phyloP scores from a whole-genome alignment of 495 filamentous ascomycete genomes.

The Aspergillus affinis region DNA sequence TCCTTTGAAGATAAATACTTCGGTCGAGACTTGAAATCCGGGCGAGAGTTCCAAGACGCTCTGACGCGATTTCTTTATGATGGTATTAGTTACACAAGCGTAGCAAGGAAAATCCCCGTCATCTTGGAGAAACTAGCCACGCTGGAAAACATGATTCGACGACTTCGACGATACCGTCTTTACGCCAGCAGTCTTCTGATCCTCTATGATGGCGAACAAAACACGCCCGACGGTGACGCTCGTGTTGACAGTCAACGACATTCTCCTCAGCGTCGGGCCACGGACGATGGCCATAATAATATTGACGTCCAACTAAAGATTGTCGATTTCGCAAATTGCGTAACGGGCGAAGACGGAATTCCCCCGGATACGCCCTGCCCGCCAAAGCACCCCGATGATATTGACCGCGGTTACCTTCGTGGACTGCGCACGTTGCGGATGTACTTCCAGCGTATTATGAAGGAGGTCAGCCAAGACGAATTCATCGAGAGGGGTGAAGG shows the following conservation, averaged over 20 bases:
- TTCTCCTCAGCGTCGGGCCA: slow-evolving; percentile 25
- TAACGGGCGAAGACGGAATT: slow-evolving; percentile 76
- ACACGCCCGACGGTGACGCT: slow-evolving; percentile 16
- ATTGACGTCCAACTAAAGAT: slow-evolving; percentile 80
- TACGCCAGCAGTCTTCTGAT: slow-evolving; percentile 94
- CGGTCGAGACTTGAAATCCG: slow-evolving; percentile 83
- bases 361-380: slow-evolving; percentile 70
- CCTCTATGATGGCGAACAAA: slow-evolving; percentile 82
- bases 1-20: slow-evolving; percentile 97
- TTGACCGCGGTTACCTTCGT: slow-evolving; percentile 87
- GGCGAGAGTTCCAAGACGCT: slow-evolving; percentile 85
- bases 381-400: slow-evolving; percentile 72
- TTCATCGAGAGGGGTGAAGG: slow-evolving; percentile 50
- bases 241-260: slow-evolving; percentile 15
- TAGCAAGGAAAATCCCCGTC: slow-evolving; percentile 79
- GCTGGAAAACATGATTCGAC: slow-evolving; percentile 78
- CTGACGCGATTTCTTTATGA: slow-evolving; percentile 89
- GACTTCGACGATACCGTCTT: slow-evolving; percentile 83
- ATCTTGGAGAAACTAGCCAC: slow-evolving; percentile 79
- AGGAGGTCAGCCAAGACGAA: slow-evolving; percentile 66
- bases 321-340: slow-evolving; percentile 97
- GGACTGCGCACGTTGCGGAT: slow-evolving; percentile 75
- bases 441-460: slow-evolving; percentile 87
- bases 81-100: slow-evolving; percentile 74
- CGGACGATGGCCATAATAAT: slow-evolving; percentile 50